Evolutionary conservation across 345 rosid genomes (phyloP).

Genomic region (Psidium guajava): DNA sequence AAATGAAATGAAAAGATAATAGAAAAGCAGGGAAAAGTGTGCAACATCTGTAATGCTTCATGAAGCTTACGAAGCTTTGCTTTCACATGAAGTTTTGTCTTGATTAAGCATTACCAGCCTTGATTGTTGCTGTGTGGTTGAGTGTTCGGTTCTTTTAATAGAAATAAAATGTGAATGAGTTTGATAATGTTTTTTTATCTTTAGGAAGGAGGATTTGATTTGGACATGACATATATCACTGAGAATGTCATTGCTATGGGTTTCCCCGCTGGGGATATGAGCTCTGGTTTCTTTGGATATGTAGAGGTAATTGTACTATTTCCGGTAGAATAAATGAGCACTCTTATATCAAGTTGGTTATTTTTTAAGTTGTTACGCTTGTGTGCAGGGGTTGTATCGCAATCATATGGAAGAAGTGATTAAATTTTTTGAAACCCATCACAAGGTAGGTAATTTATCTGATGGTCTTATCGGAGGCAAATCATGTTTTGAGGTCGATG

Average conservation of each 20-base stretch:
- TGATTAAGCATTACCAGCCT: background rate
- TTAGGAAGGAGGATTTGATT: constrained; percentile 87
- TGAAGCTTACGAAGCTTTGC: background rate
- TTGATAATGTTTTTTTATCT: background rate
- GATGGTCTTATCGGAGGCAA: background rate
- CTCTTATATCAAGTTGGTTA: background rate
- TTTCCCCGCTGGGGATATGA: constrained; percentile 88
- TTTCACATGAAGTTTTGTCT: background rate
- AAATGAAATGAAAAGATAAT: background rate
- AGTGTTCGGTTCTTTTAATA: background rate
- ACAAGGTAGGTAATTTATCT: constrained; percentile 45
- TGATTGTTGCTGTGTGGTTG: background rate
- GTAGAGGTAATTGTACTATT: constrained; percentile 46
- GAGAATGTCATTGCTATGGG: constrained; percentile 97
- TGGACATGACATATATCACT: constrained; percentile 74
- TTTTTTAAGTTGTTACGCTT: background rate
- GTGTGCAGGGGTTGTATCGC: constrained; percentile 70
- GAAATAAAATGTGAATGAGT: background rate
- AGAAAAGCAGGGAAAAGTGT: background rate
- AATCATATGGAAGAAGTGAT: constrained; percentile 98
- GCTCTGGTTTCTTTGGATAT: constrained; percentile 87
- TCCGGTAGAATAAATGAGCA: background rate
- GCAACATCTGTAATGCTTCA: background rate
- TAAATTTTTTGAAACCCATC: constrained; percentile 80
- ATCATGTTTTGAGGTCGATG: background rate